Evolutionary conservation across 2,329 filamentous ascomycete species (phyloP).

Genomic region (Scytalidium lignicola): DNA sequence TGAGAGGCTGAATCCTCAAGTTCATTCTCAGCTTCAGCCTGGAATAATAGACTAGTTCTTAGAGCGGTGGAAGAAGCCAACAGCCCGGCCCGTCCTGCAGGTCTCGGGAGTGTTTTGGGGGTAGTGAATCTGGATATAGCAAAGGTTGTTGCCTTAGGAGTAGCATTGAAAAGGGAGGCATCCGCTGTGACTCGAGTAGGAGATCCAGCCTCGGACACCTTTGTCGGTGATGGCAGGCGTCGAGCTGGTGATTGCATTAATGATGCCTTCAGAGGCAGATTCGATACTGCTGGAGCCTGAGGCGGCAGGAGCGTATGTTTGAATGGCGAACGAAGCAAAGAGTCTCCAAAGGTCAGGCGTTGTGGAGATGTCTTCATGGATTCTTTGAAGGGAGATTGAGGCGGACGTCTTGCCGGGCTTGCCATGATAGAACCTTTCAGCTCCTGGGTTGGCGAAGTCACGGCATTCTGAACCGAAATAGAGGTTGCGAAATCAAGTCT

Average conservation of each 20-base stretch:
- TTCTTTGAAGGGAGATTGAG: slow-evolving; percentile 49
- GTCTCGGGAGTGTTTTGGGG: slow-evolving; percentile 18
- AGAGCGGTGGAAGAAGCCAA: slow-evolving; percentile 15
- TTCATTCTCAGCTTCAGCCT: background rate
- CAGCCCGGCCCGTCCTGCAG: slow-evolving; percentile 8
- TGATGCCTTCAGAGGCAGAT: slow-evolving; percentile 22
- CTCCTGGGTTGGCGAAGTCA: slow-evolving; percentile 30
- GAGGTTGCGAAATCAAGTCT: slow-evolving; percentile 31
- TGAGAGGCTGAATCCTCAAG: background rate
- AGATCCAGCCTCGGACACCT: slow-evolving; percentile 24
- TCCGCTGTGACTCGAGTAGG: slow-evolving; percentile 15
- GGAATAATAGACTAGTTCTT: background rate
- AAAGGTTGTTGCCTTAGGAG: slow-evolving; percentile 22
- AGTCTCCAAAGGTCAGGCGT: slow-evolving; percentile 27
- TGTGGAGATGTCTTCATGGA: slow-evolving; percentile 52
- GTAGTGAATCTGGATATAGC: slow-evolving; percentile 27
- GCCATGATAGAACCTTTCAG: slow-evolving; percentile 35
- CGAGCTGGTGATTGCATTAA: slow-evolving; percentile 28
- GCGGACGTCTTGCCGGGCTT: slow-evolving; percentile 52
- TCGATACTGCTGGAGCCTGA: slow-evolving; percentile 9
- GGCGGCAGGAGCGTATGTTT: slow-evolving; percentile 21
- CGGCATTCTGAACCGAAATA: slow-evolving; percentile 24
- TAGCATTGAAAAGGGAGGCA: slow-evolving; percentile 15
- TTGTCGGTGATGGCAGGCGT: slow-evolving; percentile 26
- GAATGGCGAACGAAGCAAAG: slow-evolving; percentile 24